Evolutionary conservation across 2,329 filamentous ascomycete genomes (phyloP).

Genomic region (Sodiomyces alkalinus): DNA sequence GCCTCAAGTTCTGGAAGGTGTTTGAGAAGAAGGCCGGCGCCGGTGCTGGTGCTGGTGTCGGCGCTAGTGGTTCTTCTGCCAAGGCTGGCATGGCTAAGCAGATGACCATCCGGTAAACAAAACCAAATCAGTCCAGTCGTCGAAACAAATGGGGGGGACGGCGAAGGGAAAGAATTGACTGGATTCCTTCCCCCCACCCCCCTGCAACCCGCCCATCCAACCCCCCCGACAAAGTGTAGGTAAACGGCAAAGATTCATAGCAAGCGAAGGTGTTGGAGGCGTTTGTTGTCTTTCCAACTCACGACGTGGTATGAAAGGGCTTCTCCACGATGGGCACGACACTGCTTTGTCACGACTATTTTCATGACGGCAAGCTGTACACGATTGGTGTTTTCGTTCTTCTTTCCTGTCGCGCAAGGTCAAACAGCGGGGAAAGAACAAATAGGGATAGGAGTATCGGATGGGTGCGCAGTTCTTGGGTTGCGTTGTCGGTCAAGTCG

Average conservation of each 20-base stretch:
- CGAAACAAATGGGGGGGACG: slow-evolving; percentile 4
- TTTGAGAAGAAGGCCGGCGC: slow-evolving; percentile 94
- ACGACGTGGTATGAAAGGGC: slow-evolving; percentile 35
- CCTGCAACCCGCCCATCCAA: slow-evolving; percentile 7
- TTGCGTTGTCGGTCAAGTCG: too few relatives aligned
- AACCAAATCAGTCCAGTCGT: slow-evolving; percentile 2
- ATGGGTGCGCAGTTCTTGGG: too few relatives aligned
- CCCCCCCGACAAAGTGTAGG: too few relatives aligned
- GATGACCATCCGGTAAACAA: slow-evolving; percentile 71
- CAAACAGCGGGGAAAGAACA: too few relatives aligned
- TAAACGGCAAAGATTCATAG: too few relatives aligned
- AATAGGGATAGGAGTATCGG: too few relatives aligned
- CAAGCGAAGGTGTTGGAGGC: slow-evolving; percentile 41
- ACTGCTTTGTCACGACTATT: slow-evolving; percentile 8
- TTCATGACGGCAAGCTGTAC: too few relatives aligned
- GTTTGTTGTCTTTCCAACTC: slow-evolving; percentile 20
- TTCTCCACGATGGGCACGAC: slow-evolving; percentile 21
- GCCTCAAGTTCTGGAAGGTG: slow-evolving; percentile 99
- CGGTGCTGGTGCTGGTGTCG: slow-evolving; percentile 53
- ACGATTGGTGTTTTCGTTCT: too few relatives aligned
- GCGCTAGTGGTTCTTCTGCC: slow-evolving; percentile 51
- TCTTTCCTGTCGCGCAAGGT: too few relatives aligned
- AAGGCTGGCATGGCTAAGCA: slow-evolving; percentile 85
- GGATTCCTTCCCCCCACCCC: neutral
- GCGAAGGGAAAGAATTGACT: too few relatives aligned